These are phyloP conservation scores for Candida neerlandica DNA, from an alignment of 1,139 yeast genomes.

Conservation along the genomic window DNA sequence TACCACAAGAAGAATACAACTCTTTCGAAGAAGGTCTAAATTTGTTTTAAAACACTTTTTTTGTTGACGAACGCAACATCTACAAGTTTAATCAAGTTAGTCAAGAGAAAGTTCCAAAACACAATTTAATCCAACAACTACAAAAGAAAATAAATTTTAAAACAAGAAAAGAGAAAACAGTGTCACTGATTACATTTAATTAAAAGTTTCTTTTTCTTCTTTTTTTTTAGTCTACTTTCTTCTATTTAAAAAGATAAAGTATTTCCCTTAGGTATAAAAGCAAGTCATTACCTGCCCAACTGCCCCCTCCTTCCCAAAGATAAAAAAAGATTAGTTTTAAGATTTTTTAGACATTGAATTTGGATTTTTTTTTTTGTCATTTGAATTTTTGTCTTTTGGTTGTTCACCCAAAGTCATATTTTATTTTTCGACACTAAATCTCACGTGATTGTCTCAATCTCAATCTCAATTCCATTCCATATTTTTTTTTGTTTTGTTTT, in stretches of 20 bases:
- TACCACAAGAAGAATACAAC: background rate
- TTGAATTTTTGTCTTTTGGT: background rate
- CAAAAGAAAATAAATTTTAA: background rate
- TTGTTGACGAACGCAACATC: background rate
- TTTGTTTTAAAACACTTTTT: background rate
- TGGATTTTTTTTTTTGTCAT: background rate
- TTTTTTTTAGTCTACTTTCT: background rate
- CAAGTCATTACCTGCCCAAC: too few species aligned
- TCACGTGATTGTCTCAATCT: constrained; percentile 1
- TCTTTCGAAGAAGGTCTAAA: background rate
- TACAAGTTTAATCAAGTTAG: background rate
- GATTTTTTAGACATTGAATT: background rate
- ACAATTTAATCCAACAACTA: background rate
- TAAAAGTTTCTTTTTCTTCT: constrained; percentile 2
- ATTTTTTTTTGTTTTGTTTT: background rate
- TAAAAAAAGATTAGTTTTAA: background rate
- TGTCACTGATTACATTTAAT: background rate
- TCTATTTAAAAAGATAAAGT: background rate
- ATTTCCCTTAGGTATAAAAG: background rate
- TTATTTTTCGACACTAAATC: background rate
- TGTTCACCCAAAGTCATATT: too few species aligned
- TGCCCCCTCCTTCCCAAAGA: background rate
- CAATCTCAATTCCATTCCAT: too few species aligned
- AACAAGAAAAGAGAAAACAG: background rate
- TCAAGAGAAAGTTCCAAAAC: constrained; percentile 1